Base-by-base conservation (phyloP, 129 eudicot species). In the Saussurea involucrata region DNA sequence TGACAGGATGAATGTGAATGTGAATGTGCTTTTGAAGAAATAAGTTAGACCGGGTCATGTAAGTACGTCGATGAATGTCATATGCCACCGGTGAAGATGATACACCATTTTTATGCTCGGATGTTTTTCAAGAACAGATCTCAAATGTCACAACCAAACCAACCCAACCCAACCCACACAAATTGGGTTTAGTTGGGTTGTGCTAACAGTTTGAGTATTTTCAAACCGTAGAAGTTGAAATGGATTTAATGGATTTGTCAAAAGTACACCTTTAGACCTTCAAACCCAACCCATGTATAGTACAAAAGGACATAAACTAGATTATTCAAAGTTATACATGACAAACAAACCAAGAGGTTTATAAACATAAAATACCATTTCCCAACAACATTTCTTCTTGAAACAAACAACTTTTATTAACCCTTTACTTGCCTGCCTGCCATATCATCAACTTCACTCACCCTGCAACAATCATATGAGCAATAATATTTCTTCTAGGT, bases 401-500 rank as follows among this genome's bases (percentile, higher is more conserved):
- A 36, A 36, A 36, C 71, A 71, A 46, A 29, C 72, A 65, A 49
- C 68, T 32, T 73, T 73, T 73, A 66, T 80, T 80, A 75, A 34
- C 32, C 53, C 53, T 63, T 36, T 28, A 18, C 20, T 0, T 53
- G 61, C 61, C 22, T 53, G 60, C 24, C 21, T n/a, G 21, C 68
- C 55, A 42, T 46, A 31, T 72, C 55, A 34, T 61, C 71, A 49
- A 55, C 79, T 72, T 82, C 73, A 82, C 71, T 77, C 55, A 66
- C 64, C 86, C 86, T 77, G 76, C 75, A 72, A 71, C 57, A 77
- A 77, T 11, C 27, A 55, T 37, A 71, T 53, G 24, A 6, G 11
- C 32, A 49, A 73, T 72, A n/a, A 34, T 29, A 64, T 46, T 33
- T 36, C 18, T 15, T 13, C 21, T 53, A 1, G 21, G 6, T 57